A percentile compares a stretch with the other conserved stretches of the same genome.
Evolutionary conservation across 2,329 filamentous ascomycete genomes (phyloP).

Genomic region (Plenodomus biglobosus): DNA sequence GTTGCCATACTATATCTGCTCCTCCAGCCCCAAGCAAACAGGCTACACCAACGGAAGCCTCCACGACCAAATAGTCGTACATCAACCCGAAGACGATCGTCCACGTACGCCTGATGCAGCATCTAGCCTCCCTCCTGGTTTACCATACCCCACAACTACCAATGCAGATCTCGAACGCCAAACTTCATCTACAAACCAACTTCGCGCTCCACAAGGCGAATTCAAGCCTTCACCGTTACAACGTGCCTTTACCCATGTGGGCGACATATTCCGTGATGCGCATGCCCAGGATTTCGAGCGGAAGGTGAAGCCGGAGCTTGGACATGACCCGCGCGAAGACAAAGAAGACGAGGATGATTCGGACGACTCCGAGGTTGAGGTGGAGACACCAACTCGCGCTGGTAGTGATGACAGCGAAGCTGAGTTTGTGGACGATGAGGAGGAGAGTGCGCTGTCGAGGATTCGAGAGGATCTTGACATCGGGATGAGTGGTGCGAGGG

Average conservation of each 20-base stretch:
- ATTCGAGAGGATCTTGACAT: conserved; percentile 16
- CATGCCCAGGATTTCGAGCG: conserved; percentile 93
- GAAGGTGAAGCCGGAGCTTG: conserved; percentile 59
- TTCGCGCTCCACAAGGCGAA: conserved; percentile 22
- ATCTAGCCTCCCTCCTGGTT: not conserved
- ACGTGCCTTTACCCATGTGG: conserved; percentile 55
- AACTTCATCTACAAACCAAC: conserved; percentile 16
- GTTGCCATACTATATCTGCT: conserved; percentile 72
- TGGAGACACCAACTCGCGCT: conserved; percentile 11
- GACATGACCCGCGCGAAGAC: conserved; percentile 35
- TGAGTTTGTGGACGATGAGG: conserved; percentile 13
- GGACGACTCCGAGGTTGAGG: conserved; percentile 10
- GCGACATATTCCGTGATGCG: conserved; percentile 74
- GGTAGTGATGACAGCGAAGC: conserved; percentile 6
- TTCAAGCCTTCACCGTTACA: conserved; percentile 39
- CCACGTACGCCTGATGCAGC: conserved; percentile 1
- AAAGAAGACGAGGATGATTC: conserved; percentile 32
- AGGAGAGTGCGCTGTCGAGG: conserved; percentile 14
- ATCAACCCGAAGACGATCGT: conserved; percentile 19
- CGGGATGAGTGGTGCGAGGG: conserved; percentile 7
- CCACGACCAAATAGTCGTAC: conserved; percentile 31
- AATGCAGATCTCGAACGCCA: conserved; percentile 19
- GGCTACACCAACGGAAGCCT: conserved; percentile 5
- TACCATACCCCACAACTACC: conserved; percentile 19
- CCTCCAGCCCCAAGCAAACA: conserved; percentile 18